Conservation (phyloP, 352 stramenopile species). For the Elongisporangium prolatum region DNA sequence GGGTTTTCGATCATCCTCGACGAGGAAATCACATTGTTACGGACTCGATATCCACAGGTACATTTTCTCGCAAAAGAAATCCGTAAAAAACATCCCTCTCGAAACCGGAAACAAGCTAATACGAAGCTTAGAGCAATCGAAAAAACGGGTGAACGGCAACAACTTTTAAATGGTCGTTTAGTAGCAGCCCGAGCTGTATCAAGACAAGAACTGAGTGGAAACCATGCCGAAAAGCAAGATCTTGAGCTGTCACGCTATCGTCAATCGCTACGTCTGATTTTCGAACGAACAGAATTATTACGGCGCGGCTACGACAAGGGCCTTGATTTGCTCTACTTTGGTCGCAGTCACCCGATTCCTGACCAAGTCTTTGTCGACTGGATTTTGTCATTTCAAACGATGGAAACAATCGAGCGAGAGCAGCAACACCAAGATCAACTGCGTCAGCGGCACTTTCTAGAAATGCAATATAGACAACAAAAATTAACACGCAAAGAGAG, state of each 20-base stretch:
- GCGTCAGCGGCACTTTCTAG: slow-evolving; percentile 33
- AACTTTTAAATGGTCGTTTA: not conserved
- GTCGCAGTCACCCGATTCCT: slow-evolving; percentile 32
- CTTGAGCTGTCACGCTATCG: slow-evolving; percentile 16
- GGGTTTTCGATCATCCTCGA: slow-evolving; percentile 5
- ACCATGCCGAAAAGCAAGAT: not conserved
- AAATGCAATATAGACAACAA: slow-evolving; percentile 41
- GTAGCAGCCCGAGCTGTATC: slow-evolving; percentile 1
- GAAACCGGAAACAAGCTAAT: not conserved
- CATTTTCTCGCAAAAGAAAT: not conserved
- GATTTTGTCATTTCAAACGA: slow-evolving; percentile 50
- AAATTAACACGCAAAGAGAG: slow-evolving; percentile 29
- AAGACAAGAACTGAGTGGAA: not conserved
- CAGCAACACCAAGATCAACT: slow-evolving; percentile 25
- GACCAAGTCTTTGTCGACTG: slow-evolving; percentile 41
- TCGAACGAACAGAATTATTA: slow-evolving; percentile 21
- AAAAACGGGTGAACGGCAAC: not conserved
- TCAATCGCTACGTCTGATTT: slow-evolving; percentile 19
- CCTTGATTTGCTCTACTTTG: slow-evolving; percentile 29
- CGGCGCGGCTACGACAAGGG: slow-evolving; percentile 26
- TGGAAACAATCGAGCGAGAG: slow-evolving; percentile 41
- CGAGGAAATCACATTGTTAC: not conserved
- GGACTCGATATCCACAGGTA: not conserved
- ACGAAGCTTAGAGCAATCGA: slow-evolving; percentile 4
- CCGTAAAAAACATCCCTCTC: not conserved